Base-by-base conservation (phyloP, 495 filamentous ascomycete genomes). In the Xylona heveae region DNA sequence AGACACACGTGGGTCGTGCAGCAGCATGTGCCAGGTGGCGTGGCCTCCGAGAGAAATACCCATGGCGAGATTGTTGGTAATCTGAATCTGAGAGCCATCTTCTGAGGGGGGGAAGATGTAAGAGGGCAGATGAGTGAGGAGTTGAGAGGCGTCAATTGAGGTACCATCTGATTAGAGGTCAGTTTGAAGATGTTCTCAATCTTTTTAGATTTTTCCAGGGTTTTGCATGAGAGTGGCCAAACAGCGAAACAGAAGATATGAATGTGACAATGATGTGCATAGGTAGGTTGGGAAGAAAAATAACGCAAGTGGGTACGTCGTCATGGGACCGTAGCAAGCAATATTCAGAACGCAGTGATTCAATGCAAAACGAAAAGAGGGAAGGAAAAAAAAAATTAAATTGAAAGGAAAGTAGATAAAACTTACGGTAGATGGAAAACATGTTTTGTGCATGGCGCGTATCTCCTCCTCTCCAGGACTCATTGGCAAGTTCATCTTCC, bases 41-140 rank as follows among this genome's bases (percentile, higher is more conserved):
- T 97, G 88, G 3, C 79, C 88, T 6, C 88, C 88, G 0, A 95
- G 59, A 4, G 77, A 84, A 9, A 93, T 60, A 0, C 88, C 88
- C 4, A 88, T 53, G 2, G 74, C 73, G 12, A 92, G 41, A 42
- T 94, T 66, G 19, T 71, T 63, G 20, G 66, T 61, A 33, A 92
- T 67, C n/a, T 36, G 46, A 30, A 48, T 45, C 38, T 58, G 38
- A 33, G 55, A 42, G n/a, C n/a, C n/a, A n/a, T n/a, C n/a, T n/a
- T n/a, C n/a, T n/a, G n/a, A n/a, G 40, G 57, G 38, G 33, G 68
- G 54, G 35, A 83, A 83, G 9, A 84, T 56, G 41, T 78, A 90
- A 0, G 68, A 62, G n/a, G 71, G 68, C 2, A 93, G 54, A 31
- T 78, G 62, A 36, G 76, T 72, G 35, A 92, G 72, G 26, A 79